phyloP scores from a whole-genome alignment of 2,329 filamentous ascomycete genomes.

The Tolypocladium paradoxum region DNA sequence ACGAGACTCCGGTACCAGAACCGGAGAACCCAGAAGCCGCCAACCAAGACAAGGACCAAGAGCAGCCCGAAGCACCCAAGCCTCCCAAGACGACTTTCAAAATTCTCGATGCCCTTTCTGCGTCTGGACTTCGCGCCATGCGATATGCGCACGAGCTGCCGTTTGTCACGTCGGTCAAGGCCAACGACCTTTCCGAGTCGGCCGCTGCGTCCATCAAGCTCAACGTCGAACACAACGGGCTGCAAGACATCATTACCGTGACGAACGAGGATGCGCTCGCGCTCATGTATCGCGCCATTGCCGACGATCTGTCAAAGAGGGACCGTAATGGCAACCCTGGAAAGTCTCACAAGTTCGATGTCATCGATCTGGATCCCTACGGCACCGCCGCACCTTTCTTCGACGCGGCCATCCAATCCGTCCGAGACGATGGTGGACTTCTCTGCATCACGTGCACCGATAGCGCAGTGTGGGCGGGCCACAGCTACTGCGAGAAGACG shows the following conservation, averaged over 20 bases:
- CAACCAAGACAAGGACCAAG: slow-evolving; percentile 6
- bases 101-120: slow-evolving; percentile 92
- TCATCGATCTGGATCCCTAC: slow-evolving; percentile 94
- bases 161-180: slow-evolving; percentile 68
- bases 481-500: slow-evolving; percentile 88
- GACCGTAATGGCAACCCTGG: slow-evolving; percentile 27
- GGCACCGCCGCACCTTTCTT: slow-evolving; percentile 88
- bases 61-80: slow-evolving; percentile 13
- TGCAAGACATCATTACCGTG: slow-evolving; percentile 59
- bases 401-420: slow-evolving; percentile 77
- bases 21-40: background rate
- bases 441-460: slow-evolving; percentile 96
- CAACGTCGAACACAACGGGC: slow-evolving; percentile 75
- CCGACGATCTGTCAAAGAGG: slow-evolving; percentile 35
- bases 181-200: slow-evolving; percentile 75
- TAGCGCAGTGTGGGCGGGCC: slow-evolving; percentile 87
- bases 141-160: slow-evolving; percentile 89
- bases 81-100: slow-evolving; percentile 45
- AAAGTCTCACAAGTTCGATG: slow-evolving; percentile 59
- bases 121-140: slow-evolving; percentile 80
- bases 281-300: slow-evolving; percentile 75
- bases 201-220: slow-evolving; percentile 72
- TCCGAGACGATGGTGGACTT: slow-evolving; percentile 75
- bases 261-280: slow-evolving; percentile 74
- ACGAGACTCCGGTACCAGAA: slow-evolving; percentile 8